phyloP scores from a whole-genome alignment of 1,139 yeast species.

The Pneumocystis jirovecii region DNA sequence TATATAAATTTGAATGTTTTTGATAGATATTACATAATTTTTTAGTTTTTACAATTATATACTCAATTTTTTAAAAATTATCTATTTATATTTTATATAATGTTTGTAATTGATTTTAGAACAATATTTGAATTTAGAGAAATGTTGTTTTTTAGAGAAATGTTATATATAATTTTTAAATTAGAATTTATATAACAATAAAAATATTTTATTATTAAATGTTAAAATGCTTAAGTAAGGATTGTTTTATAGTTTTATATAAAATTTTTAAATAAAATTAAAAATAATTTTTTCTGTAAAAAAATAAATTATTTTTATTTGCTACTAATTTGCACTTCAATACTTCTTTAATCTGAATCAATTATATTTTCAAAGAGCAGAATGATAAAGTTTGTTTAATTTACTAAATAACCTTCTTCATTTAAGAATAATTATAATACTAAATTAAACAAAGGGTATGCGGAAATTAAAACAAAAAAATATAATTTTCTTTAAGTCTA shows the following conservation, averaged over 20 bases:
- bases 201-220: not conserved
- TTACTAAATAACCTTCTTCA: not conserved
- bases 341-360: not conserved
- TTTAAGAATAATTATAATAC: not conserved
- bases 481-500: not conserved
- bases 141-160: not conserved
- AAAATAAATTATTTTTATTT: not conserved
- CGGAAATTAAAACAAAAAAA: not conserved
- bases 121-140: not conserved
- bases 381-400: not conserved
- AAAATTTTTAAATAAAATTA: not conserved
- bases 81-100: not conserved
- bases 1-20: not conserved
- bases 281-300: not conserved
- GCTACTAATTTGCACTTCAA: no score
- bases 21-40: not conserved
- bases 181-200: not conserved
- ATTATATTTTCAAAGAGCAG: not conserved
- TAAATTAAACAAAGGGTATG: not conserved
- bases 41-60: not conserved
- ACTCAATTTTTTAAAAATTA: not conserved
- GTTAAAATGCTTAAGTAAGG: not conserved
- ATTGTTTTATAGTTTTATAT: not conserved
- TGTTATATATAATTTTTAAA: not conserved
- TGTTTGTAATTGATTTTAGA: not conserved